A percentile compares a stretch with the other conserved stretches of the same genome.
Evolutionary conservation across 2,329 filamentous ascomycete genomes (phyloP).

Genomic region (Diplodia corticola): DNA sequence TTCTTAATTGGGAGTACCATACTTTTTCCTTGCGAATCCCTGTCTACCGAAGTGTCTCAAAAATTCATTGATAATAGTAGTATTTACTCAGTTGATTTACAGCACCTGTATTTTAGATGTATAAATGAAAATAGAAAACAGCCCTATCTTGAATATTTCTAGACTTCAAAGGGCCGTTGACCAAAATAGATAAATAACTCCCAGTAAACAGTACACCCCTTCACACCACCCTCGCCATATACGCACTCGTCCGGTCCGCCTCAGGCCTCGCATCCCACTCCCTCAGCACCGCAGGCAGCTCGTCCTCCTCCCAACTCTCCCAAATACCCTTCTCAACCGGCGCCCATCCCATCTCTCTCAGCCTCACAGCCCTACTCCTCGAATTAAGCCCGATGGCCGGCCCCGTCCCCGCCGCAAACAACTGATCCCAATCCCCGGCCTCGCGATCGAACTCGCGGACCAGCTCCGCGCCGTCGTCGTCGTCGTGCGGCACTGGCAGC

Average conservation of each 20-base stretch:
- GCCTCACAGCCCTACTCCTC: conserved; percentile 46
- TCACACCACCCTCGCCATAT: not conserved
- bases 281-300: conserved; percentile 43
- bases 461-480: too few relatives aligned
- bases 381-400: conserved; percentile 46
- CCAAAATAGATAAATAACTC: too few relatives aligned
- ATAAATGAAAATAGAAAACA: too few relatives aligned
- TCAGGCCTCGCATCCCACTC: conserved; percentile 28
- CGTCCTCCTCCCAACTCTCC: conserved; percentile 45
- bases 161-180: too few relatives aligned
- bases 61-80: too few relatives aligned
- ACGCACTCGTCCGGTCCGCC: not conserved
- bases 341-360: conserved; percentile 49
- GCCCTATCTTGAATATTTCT: too few relatives aligned
- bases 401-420: conserved; percentile 35
- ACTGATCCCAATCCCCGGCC: conserved; percentile 42
- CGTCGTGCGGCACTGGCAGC: conserved; percentile 36
- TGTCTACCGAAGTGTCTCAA: too few relatives aligned
- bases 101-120: too few relatives aligned
- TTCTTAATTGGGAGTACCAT: too few relatives aligned
- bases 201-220: too few relatives aligned
- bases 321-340: conserved; percentile 46
- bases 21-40: too few relatives aligned
- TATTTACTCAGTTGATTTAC: too few relatives aligned
- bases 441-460: conserved; percentile 30